Evolutionary conservation across 176 grass and related monocot genomes (phyloP).

Genomic region (Paspalum vaginatum): DNA sequence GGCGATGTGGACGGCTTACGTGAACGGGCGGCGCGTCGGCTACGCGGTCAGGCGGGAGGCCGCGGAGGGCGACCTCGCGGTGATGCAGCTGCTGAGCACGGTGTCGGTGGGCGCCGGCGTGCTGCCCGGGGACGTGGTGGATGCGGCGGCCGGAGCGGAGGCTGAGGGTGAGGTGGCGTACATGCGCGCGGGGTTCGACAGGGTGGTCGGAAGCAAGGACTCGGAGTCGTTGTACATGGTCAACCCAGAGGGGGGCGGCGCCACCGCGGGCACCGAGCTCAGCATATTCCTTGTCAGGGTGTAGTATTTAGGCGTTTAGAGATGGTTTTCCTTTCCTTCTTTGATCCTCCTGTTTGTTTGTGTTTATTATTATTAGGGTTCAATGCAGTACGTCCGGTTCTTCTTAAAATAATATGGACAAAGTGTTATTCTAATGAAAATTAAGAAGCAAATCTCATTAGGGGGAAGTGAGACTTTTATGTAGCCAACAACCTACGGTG

Average conservation of each 20-base stretch:
- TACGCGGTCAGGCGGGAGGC: slow-evolving; percentile 78
- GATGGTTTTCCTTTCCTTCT: no score
- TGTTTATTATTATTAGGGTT: no score
- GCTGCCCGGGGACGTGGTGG: slow-evolving; percentile 69
- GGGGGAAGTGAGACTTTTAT: no score
- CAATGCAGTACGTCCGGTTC: no score
- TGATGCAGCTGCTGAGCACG: slow-evolving; percentile 91
- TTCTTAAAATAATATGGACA: no score
- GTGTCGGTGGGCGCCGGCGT: slow-evolving; percentile 89
- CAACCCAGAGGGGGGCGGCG: slow-evolving; percentile 59
- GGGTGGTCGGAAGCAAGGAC: slow-evolving; percentile 83
- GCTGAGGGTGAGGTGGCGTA: slow-evolving; percentile 70
- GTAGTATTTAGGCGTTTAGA: slow-evolving; percentile 16
- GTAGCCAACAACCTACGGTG: no score
- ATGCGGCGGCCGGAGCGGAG: slow-evolving; percentile 43
- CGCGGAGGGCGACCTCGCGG: slow-evolving; percentile 67
- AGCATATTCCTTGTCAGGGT: slow-evolving; percentile 95
- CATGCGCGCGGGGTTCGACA: slow-evolving; percentile 84
- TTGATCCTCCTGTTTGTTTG: no score
- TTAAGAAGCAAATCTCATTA: no score
- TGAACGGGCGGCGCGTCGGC: slow-evolving; percentile 82
- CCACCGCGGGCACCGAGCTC: slow-evolving; percentile 68
- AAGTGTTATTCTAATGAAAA: no score
- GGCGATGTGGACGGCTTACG: slow-evolving; percentile 86
- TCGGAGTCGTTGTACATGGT: slow-evolving; percentile 94